phyloP scores from a whole-genome alignment of 805 yeast species.

The Debaryomyces hansenii region DNA sequence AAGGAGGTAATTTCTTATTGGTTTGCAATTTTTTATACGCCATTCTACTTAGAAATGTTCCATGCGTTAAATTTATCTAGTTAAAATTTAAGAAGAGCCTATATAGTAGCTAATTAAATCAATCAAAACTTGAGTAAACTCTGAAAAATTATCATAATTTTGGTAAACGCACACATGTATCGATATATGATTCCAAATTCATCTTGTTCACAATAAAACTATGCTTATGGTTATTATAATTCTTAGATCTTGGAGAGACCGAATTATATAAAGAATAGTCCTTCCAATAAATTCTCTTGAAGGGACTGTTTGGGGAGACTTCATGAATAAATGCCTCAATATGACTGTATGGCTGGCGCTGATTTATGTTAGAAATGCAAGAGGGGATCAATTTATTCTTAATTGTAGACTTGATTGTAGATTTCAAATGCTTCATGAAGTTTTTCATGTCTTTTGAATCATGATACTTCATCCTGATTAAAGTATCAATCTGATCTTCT shows the following conservation, averaged over 20 bases:
- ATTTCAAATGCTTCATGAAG: conserved; percentile 26
- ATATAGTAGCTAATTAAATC: too few species aligned
- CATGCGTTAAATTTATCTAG: too few species aligned
- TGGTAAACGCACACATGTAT: not conserved
- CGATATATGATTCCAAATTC: not conserved
- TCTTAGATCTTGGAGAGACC: not conserved
- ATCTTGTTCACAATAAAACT: not conserved
- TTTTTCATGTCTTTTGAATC: conserved; percentile 24
- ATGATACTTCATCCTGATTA: conserved; percentile 35
- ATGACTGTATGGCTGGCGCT: not conserved
- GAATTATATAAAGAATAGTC: not conserved
- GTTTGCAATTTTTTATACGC: conserved; percentile 44
- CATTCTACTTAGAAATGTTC: conserved; percentile 19
- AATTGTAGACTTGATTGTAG: conserved; percentile 28
- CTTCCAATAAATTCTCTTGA: conserved; percentile 34
- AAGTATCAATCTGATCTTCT: conserved; percentile 37
- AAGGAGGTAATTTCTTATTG: conserved; percentile 57
- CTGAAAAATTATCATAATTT: not conserved
- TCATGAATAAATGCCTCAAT: conserved; percentile 27
- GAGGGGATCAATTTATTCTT: conserved; percentile 13
- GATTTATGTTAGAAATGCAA: not conserved
- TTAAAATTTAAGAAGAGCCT: too few species aligned
- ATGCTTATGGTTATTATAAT: not conserved
- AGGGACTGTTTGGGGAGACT: conserved; percentile 21
- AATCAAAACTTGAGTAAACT: too few species aligned